Percentiles rank a stretch among this genome's conserved stretches.
Evolutionary conservation across 495 filamentous ascomycete genomes (phyloP).

Genomic region (Penicillium atrosanguineum): DNA sequence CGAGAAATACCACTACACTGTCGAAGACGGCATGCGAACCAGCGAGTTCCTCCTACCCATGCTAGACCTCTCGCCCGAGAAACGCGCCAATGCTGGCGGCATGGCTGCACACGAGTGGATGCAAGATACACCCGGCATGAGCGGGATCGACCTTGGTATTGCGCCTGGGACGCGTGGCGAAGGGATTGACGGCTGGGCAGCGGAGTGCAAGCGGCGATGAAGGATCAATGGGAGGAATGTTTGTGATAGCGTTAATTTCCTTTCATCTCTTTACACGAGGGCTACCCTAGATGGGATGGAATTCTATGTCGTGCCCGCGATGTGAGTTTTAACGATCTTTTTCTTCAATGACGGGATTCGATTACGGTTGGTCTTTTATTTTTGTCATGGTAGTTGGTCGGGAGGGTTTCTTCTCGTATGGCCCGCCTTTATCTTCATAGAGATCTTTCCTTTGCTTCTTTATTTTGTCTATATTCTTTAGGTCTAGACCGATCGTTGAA

Average conservation of each 20-base stretch:
- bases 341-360: constrained; percentile 8
- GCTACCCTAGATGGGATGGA: constrained; percentile 15
- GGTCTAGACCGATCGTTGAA: neutral
- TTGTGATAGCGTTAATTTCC: constrained; percentile 9
- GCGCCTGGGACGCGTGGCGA: constrained; percentile 80
- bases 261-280: neutral
- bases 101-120: constrained; percentile 85
- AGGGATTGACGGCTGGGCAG: constrained; percentile 94
- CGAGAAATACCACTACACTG: constrained; percentile 94
- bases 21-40: constrained; percentile 73
- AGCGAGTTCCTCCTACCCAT: constrained; percentile 87
- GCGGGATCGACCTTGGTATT: constrained; percentile 67
- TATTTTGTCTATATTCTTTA: neutral
- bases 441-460: neutral
- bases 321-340: constrained; percentile 26
- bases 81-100: constrained; percentile 90
- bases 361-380: constrained; percentile 15
- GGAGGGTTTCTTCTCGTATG: neutral
- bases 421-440: neutral
- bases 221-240: neutral
- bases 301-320: constrained; percentile 7
- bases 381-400: neutral
- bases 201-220: constrained; percentile 82
- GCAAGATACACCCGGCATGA: constrained; percentile 83
- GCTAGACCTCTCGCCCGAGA: constrained; percentile 84